Base-by-base conservation (phyloP, 805 yeast genomes). In the Cyberlindnera saturnus region DNA sequence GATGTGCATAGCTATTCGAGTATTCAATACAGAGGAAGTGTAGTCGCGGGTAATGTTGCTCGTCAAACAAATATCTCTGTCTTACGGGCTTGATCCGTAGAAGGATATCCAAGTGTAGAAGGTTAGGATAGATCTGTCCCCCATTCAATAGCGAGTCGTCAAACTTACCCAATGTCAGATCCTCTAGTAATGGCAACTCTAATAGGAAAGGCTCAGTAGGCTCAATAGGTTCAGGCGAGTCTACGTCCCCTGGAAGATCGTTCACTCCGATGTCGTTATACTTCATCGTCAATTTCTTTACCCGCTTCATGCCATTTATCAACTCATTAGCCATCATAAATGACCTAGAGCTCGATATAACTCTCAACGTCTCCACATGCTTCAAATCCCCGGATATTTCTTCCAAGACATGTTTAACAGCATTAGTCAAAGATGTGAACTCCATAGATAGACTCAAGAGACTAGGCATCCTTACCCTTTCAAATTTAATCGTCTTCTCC, bases 1-100 rank as follows among this genome's bases (percentile, higher is more conserved):
- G 30, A 15, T 51, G 57, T 1, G 55, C 53, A 39, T 48, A 54
- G 30, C 45, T 36, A 38, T 56, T 56, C 17, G 39, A 28, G 23
- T 49, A 54, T 14, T 44, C 48, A 9, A 54, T 33, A 5, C 31
- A 34, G 5, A 56, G 15, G 9, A 39, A 29, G 3, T 35, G 19
- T 14, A 56, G 19, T 1, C 16, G 20, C 6, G 60, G 60, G 26
- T 45, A 56, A 4, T 42, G 42, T 11, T 32, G 38, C 1, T 18
- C 6, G 19, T 31, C 39, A 18, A 54, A 39, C 2, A 15, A 19
- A 23, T 36, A 53, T 3, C 23, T 4, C 23, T 54, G 58, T 13
- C 39, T 34, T 5, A 23, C 6, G 10, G 47, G 40, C 16, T 29
- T 35, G 16, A 43, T 38, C 15, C 38, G 36, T 16, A 48, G 37